Percentiles rank a stretch among this genome's conserved stretches.
Evolutionary conservation across 2,329 filamentous ascomycete species (phyloP).

Genomic region (Fonsecaea pedrosoi): DNA sequence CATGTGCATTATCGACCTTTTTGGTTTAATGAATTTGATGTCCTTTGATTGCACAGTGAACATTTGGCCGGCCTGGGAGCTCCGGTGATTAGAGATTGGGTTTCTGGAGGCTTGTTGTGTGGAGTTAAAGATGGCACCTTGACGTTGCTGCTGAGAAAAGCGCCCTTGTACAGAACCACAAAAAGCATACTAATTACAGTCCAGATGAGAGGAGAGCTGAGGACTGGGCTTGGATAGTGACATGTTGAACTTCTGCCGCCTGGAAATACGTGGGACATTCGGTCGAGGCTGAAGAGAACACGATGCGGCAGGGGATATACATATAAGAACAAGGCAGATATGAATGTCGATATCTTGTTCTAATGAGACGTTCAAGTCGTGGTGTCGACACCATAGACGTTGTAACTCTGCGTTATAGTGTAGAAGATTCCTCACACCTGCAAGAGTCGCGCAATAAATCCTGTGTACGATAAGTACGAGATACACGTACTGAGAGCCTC

Average conservation of each 20-base stretch:
- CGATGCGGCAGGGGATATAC: neutral
- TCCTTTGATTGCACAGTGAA: neutral
- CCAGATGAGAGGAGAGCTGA: neutral
- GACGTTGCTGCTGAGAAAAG: neutral
- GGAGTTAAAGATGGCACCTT: neutral
- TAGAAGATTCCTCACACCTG: too few relatives aligned
- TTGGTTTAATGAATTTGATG: conserved; percentile 6
- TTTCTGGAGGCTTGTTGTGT: neutral
- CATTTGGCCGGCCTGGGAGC: conserved; percentile 2
- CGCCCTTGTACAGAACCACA: conserved; percentile 12
- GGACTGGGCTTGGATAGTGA: conserved; percentile 14
- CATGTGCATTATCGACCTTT: conserved; percentile 1
- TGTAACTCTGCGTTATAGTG: neutral
- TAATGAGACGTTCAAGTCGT: neutral
- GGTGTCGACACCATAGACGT: neutral
- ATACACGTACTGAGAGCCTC: too few relatives aligned
- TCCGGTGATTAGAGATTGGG: neutral
- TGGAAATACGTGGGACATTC: neutral
- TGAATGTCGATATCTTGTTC: conserved; percentile 3
- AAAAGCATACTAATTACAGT: conserved; percentile 19
- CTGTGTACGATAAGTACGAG: too few relatives aligned
- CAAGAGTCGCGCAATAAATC: too few relatives aligned
- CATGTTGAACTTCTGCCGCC: neutral
- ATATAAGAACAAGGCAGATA: neutral
- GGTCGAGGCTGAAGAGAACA: conserved; percentile 1